Evolutionary conservation across 2,329 filamentous ascomycete genomes (phyloP).

Genomic region (Aspergillus flavus): DNA sequence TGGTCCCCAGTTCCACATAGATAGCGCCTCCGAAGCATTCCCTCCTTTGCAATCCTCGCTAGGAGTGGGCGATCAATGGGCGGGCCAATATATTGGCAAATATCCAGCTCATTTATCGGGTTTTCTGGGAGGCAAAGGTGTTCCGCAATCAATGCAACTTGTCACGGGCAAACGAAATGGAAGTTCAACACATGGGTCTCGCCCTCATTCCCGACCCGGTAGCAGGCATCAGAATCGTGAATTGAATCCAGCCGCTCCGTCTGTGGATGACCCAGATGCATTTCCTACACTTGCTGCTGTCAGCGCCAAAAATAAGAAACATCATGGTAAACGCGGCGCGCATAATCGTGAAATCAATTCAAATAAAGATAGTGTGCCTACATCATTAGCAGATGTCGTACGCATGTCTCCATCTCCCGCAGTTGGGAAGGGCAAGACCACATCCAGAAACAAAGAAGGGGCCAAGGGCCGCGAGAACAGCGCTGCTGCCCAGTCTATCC

Average conservation of each 20-base stretch:
- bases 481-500: constrained; percentile 78
- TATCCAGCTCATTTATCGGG: constrained; percentile 47
- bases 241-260: constrained; percentile 67
- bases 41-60: constrained; percentile 69
- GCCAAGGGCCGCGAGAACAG: constrained; percentile 74
- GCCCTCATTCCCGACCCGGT: constrained; percentile 77
- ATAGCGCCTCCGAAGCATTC: constrained; percentile 78
- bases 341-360: constrained; percentile 59
- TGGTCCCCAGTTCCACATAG: constrained; percentile 71
- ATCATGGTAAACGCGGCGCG: constrained; percentile 86
- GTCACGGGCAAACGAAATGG: constrained; percentile 42
- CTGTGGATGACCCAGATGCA: constrained; percentile 91
- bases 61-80: constrained; percentile 62
- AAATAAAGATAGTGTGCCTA: constrained; percentile 70
- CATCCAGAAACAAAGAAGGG: constrained; percentile 63
- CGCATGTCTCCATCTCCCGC: constrained; percentile 91
- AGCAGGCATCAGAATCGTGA: constrained; percentile 76
- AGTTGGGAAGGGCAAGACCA: constrained; percentile 55
- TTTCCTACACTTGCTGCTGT: constrained; percentile 87
- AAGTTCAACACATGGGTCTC: constrained; percentile 59
- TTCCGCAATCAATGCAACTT: constrained; percentile 32
- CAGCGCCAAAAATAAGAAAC: constrained; percentile 79
- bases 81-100: constrained; percentile 50
- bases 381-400: constrained; percentile 88
- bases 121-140: constrained; percentile 50